These are phyloP conservation scores for Chalara sp. DNA, from an alignment of 2,329 filamentous ascomycete species.

Conservation along the genomic window DNA sequence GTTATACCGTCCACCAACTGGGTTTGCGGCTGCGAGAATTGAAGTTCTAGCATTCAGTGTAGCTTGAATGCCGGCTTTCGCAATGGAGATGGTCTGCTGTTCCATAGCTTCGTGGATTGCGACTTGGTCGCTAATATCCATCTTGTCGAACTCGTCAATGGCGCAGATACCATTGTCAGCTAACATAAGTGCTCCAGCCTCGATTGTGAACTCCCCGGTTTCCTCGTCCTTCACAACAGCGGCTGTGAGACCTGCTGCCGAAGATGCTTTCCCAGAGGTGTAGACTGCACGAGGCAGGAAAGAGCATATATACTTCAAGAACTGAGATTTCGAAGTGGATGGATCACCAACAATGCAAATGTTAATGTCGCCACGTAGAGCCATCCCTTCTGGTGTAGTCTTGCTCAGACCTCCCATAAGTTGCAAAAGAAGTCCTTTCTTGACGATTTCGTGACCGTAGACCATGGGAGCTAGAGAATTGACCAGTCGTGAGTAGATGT, in stretches of 20 bases:
- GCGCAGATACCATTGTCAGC: slow-evolving; percentile 96
- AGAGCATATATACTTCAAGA: slow-evolving; percentile 95
- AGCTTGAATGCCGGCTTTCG: slow-evolving; percentile 96
- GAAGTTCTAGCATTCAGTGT: slow-evolving; percentile 93
- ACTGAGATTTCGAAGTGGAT: slow-evolving; percentile 95
- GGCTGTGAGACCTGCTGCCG: slow-evolving; percentile 92
- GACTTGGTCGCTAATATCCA: slow-evolving; percentile 95
- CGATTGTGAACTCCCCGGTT: slow-evolving; percentile 97
- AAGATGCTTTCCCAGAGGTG: slow-evolving; percentile 95
- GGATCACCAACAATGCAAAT: slow-evolving; percentile 98
- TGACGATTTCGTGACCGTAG: slow-evolving; percentile 94
- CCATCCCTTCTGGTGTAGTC: slow-evolving; percentile 87
- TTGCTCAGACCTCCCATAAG: slow-evolving; percentile 95
- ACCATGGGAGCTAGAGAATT: slow-evolving; percentile 95
- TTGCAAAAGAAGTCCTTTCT: slow-evolving; percentile 91
- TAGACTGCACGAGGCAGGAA: slow-evolving; percentile 96
- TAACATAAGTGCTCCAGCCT: slow-evolving; percentile 95
- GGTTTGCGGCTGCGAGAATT: slow-evolving; percentile 93
- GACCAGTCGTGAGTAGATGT: slow-evolving; percentile 89
- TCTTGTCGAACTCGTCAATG: slow-evolving; percentile 99
- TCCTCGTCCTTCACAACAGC: slow-evolving; percentile 97
- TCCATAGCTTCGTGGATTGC: slow-evolving; percentile 99
- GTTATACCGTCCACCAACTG: slow-evolving; percentile 93
- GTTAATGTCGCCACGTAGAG: slow-evolving; percentile 94
- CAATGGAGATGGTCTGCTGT: slow-evolving; percentile 98